phyloP scores from a whole-genome alignment of 306 rosid species.

The Malus orientalis region DNA sequence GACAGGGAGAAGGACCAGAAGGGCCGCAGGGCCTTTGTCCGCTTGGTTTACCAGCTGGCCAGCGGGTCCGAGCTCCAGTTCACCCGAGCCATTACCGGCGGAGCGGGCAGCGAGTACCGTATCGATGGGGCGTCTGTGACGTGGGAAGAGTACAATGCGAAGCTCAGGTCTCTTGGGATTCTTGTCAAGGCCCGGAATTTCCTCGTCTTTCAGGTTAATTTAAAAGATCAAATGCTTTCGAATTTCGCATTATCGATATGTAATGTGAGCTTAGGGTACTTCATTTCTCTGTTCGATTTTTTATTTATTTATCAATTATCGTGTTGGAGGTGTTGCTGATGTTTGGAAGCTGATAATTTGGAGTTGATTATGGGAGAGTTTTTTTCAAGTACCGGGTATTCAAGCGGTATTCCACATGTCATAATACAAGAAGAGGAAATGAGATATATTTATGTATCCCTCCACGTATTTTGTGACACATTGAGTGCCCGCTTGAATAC shows the following conservation, averaged over 20 bases:
- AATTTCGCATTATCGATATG: neutral
- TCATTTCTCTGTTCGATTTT: neutral
- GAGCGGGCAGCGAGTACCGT: constrained; percentile 87
- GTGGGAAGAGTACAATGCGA: constrained; percentile 68
- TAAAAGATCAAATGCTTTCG: neutral
- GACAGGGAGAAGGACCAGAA: constrained; percentile 87
- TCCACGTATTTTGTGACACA: too few species aligned
- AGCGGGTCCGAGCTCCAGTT: constrained; percentile 69
- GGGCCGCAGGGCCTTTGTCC: constrained; percentile 79
- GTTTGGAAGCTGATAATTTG: neutral
- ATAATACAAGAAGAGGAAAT: too few species aligned
- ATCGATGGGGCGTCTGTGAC: constrained; percentile 57
- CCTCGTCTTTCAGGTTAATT: constrained; percentile 85
- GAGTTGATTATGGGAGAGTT: neutral
- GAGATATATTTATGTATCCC: too few species aligned
- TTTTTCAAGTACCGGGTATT: too few species aligned
- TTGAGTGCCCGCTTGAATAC: too few species aligned
- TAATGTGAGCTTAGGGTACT: neutral
- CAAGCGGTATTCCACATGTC: too few species aligned
- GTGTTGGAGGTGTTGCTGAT: neutral
- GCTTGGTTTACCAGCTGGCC: constrained; percentile 68
- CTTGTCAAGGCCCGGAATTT: constrained; percentile 98
- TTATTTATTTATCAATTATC: neutral
- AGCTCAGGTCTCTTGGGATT: constrained; percentile 72
- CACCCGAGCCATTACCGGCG: constrained; percentile 65